Conservation (phyloP, 2,329 filamentous ascomycete genomes). For the Bipolaris sorokiniana region DNA sequence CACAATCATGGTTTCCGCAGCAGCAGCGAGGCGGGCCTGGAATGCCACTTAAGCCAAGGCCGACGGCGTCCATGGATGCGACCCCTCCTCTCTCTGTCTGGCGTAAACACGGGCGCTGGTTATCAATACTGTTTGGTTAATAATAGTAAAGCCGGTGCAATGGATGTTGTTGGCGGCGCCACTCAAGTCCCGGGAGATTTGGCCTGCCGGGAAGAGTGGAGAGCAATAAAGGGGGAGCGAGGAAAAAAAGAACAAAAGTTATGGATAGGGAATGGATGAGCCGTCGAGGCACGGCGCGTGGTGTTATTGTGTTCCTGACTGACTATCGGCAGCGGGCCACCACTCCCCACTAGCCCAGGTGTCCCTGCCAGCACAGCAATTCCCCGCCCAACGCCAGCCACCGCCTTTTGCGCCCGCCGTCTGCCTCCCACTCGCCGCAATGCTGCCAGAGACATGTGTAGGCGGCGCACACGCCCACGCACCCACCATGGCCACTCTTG, state of each 20-base stretch:
- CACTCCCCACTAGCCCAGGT: slow-evolving; percentile 12
- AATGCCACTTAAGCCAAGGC: slow-evolving; percentile 38
- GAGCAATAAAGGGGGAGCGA: slow-evolving; percentile 4
- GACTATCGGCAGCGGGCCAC: slow-evolving; percentile 10
- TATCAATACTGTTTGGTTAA: slow-evolving; percentile 4
- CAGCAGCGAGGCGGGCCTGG: slow-evolving; percentile 66
- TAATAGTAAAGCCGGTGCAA: slow-evolving; percentile 9
- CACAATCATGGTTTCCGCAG: slow-evolving; percentile 81
- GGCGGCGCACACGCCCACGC: neutral
- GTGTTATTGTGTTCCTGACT: slow-evolving; percentile 23
- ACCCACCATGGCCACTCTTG: neutral
- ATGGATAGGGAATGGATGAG: slow-evolving; percentile 2
- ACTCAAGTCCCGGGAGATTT: slow-evolving; percentile 28
- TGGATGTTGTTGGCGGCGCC: slow-evolving; percentile 10
- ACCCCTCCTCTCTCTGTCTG: slow-evolving; percentile 19
- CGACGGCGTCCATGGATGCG: slow-evolving; percentile 28
- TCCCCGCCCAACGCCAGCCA: slow-evolving; percentile 26
- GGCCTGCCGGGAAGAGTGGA: slow-evolving; percentile 10
- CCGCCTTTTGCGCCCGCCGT: slow-evolving; percentile 5
- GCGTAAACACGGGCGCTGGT: slow-evolving; percentile 1
- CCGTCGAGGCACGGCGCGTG: slow-evolving; percentile 10
- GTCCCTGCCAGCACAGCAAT: slow-evolving; percentile 20
- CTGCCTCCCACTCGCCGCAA: slow-evolving; percentile 7
- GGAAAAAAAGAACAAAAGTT: neutral
- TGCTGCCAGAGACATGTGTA: slow-evolving; percentile 1